phyloP scores from a whole-genome alignment of 2,329 filamentous ascomycete species.

The Colletotrichum orchidophilum region DNA sequence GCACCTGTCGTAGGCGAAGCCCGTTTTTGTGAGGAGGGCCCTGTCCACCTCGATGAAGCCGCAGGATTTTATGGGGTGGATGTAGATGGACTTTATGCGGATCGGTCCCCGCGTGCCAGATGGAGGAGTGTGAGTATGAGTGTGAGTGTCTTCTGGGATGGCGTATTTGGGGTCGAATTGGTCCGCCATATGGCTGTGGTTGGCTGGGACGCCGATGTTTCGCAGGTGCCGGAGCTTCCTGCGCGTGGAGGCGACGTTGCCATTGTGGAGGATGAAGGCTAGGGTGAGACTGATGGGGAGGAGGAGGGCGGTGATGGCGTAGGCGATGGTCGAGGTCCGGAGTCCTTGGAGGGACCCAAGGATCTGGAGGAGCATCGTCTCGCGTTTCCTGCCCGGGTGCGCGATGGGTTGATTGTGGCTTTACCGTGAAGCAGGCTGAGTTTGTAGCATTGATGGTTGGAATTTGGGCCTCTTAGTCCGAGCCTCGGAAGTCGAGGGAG shows the following conservation, averaged over 20 bases:
- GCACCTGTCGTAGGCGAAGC: conserved; percentile 39
- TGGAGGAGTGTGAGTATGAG: too few relatives aligned
- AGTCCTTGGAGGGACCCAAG: neutral
- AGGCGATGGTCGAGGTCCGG: neutral
- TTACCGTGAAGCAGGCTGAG: neutral
- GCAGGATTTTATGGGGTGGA: conserved; percentile 43
- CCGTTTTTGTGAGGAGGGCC: conserved; percentile 38
- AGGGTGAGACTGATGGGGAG: neutral
- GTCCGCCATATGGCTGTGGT: conserved; percentile 41
- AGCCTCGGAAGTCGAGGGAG: neutral
- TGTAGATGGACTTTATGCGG: conserved; percentile 39
- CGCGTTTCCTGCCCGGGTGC: neutral
- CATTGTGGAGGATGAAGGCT: conserved; percentile 1
- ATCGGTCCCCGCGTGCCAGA: conserved; percentile 9
- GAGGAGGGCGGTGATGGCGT: neutral
- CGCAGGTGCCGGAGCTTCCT: conserved; percentile 12
- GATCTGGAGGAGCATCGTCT: neutral
- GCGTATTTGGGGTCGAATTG: conserved; percentile 36
- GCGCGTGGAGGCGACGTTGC: neutral
- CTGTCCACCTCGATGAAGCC: conserved; percentile 38
- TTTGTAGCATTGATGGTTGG: too few relatives aligned
- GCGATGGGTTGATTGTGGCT: neutral
- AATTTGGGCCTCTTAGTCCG: neutral
- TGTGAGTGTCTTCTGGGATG: neutral
- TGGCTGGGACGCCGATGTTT: conserved; percentile 33